A percentile compares a stretch with the other conserved stretches of the same genome.
phyloP scores from a whole-genome alignment of 805 yeast species.

The Saccharomycopsis sp. region DNA sequence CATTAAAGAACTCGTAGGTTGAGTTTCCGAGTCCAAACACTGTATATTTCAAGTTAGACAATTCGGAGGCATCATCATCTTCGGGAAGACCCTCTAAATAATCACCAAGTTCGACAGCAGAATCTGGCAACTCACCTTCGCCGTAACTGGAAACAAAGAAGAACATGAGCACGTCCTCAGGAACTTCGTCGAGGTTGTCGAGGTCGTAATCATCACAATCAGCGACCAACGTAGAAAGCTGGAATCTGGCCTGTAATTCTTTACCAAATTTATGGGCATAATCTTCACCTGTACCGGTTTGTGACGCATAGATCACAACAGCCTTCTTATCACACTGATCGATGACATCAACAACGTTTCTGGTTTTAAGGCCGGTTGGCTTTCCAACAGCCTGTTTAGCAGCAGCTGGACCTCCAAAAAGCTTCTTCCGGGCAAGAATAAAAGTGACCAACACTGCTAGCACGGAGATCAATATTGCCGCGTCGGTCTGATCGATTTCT shows the following conservation, averaged over 20 bases:
- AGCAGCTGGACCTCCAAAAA: not conserved
- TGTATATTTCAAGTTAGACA: conserved; percentile 57
- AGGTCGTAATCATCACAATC: conserved; percentile 87
- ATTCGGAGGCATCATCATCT: conserved; percentile 38
- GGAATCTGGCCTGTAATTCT: conserved; percentile 77
- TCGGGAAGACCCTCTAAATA: conserved; percentile 51
- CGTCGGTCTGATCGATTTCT: conserved; percentile 10
- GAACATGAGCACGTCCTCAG: conserved; percentile 53
- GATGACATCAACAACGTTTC: conserved; percentile 56
- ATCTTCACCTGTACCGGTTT: conserved; percentile 98
- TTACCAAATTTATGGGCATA: conserved; percentile 86
- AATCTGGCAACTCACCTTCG: conserved; percentile 98
- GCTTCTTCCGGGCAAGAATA: conserved; percentile 4
- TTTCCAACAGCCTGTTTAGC: conserved; percentile 3
- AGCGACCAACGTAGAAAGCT: conserved; percentile 74
- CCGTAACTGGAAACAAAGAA: conserved; percentile 92
- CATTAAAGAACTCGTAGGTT: conserved; percentile 88
- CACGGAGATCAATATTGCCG: conserved; percentile 12
- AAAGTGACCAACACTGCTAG: conserved; percentile 9
- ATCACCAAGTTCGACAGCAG: conserved; percentile 75
- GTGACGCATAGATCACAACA: conserved; percentile 84
- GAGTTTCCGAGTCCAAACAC: conserved; percentile 92
- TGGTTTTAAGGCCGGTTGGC: conserved; percentile 26
- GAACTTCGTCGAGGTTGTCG: conserved; percentile 63
- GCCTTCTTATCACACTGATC: conserved; percentile 62